These are phyloP conservation scores for Forsythia viridissima DNA, from an alignment of 257 asterid genomes.

Conservation along the genomic window DNA sequence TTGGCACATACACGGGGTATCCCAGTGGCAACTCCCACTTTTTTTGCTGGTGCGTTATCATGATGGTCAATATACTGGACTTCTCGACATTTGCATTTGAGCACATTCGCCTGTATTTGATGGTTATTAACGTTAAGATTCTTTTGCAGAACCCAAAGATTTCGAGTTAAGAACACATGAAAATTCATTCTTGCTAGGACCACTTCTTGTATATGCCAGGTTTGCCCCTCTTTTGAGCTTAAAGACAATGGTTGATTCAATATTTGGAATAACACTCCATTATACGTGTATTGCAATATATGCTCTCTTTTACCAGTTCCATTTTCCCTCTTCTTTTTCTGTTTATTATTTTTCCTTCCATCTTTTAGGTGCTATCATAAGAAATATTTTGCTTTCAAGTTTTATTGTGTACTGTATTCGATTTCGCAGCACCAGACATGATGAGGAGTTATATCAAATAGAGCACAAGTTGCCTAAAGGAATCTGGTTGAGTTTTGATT, in stretches of 20 bases:
- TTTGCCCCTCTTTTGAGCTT: conserved; percentile 16
- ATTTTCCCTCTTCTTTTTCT: background rate
- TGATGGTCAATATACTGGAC: conserved; percentile 10
- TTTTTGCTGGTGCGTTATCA: conserved; percentile 68
- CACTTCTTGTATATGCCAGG: conserved; percentile 89
- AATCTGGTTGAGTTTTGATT: conserved; percentile 83
- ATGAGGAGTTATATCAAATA: conserved; percentile 52
- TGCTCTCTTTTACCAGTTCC: background rate
- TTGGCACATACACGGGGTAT: conserved; percentile 76
- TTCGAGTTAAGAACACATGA: conserved; percentile 75
- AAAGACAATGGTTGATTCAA: background rate
- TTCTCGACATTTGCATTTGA: conserved; percentile 4
- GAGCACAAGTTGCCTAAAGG: conserved; percentile 78
- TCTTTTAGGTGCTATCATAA: background rate
- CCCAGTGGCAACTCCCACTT: conserved; percentile 84
- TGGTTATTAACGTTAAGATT: conserved; percentile 11
- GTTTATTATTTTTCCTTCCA: background rate
- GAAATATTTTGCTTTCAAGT: conserved; percentile 7
- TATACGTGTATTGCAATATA: background rate
- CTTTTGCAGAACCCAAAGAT: conserved; percentile 73
- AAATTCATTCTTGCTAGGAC: conserved; percentile 85
- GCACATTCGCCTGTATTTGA: conserved; percentile 8
- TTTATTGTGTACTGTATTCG: conserved; percentile 11
- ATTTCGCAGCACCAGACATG: conserved; percentile 61
- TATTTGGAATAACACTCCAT: background rate